Percentiles rank a stretch among this genome's conserved stretches.
phyloP scores from a whole-genome alignment of 1,284 basidiomycete genomes.

The Thecaphora frezii region DNA sequence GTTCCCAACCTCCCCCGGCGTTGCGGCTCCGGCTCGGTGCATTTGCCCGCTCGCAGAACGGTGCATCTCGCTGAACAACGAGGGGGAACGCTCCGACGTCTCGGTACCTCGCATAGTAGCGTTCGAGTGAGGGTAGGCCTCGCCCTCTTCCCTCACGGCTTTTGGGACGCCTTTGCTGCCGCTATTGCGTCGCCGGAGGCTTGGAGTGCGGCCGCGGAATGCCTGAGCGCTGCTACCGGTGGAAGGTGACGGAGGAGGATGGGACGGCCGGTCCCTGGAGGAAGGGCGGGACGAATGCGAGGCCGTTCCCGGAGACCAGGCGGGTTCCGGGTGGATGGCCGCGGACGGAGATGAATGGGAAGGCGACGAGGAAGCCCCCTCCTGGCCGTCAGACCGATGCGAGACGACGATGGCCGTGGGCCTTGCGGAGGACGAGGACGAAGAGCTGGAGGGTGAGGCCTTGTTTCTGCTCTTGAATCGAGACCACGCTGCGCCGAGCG shows the following conservation, averaged over 20 bases:
- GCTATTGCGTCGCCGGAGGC: slow-evolving; percentile 20
- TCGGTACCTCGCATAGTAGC: too few relatives aligned
- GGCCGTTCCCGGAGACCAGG: slow-evolving; percentile 2
- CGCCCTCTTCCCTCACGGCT: too few relatives aligned
- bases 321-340: slow-evolving; percentile 1
- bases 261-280: slow-evolving; percentile 10
- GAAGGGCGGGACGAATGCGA: neutral
- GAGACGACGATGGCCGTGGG: too few relatives aligned
- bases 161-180: slow-evolving; percentile 4
- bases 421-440: neutral
- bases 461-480: neutral
- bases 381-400: too few relatives aligned
- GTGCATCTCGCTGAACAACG: too few relatives aligned
- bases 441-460: neutral
- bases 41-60: too few relatives aligned
- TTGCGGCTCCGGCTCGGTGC: too few relatives aligned
- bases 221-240: slow-evolving; percentile 23
- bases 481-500: neutral
- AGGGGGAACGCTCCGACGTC: too few relatives aligned
- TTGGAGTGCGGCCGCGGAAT: slow-evolving; percentile 13
- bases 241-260: slow-evolving; percentile 24
- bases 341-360: slow-evolving; percentile 1
- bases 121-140: too few relatives aligned
- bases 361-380: too few relatives aligned
- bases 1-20: too few relatives aligned